Base-by-base conservation (phyloP, 176 grass and related monocot species). In the Carex scoparia region DNA sequence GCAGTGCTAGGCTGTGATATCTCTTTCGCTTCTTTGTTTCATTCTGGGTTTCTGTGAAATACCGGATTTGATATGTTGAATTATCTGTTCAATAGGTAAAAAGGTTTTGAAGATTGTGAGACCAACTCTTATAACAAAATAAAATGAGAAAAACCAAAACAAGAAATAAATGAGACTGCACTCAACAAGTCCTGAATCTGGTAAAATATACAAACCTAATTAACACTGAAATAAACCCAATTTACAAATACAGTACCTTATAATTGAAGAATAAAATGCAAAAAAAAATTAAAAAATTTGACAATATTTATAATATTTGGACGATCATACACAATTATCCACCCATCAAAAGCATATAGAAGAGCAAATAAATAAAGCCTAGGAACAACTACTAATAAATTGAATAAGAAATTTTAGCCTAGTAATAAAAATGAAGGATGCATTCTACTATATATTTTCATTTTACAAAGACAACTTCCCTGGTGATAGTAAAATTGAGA, bases 11-110 rank as follows among this genome's bases (percentile, higher is more conserved):
- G 73, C 27, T 32, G 12, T 33, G 27, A 77, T 77, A 12, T 16
- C 5, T 77, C 73, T 77, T 77, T 77, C 30, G 48, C 12, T 31
- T 77, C 73, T 77, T 56, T 32, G 3, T 33, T 56, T 55, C 4
- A 7, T 2, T 0, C 30, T 7, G 73, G 11, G 12, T 33, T 56
- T 77, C 49, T 8, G 19, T 10, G 32, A 55, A 77, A 15, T 31
- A 56, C 27, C 73, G 32, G 12, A 77, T 16, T 55, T 4, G 10
- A 77, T 8, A 4, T 56, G 42, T 56, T 32, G 73, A 77, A 77
- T 56, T 77, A 77, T 77, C 73, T 77, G 73, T 16, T 56, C 10
- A 56, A 42, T 70, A 70, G 1, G 48, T 55, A 31, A 77, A 77
- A 7, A 55, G 48, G 48, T 55, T 30, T 1, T 13, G 15, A 77